These are phyloP conservation scores for Aspergillaceae sp. DNA, from an alignment of 2,329 filamentous ascomycete genomes.

Conservation along the genomic window DNA sequence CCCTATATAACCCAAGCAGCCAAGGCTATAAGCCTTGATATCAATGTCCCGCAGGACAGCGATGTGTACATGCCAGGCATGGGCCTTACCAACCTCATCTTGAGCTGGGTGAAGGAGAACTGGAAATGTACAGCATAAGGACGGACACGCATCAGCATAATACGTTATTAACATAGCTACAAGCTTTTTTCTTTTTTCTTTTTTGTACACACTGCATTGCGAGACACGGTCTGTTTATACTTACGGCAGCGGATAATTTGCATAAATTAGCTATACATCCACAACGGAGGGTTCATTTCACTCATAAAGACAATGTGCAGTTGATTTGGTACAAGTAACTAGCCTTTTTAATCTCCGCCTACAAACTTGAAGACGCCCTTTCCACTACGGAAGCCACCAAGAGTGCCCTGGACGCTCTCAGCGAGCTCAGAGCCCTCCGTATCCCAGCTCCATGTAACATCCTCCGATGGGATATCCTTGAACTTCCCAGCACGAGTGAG, in stretches of 20 bases:
- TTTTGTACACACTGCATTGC: neutral
- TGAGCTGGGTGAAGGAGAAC: conserved; percentile 50
- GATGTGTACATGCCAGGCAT: conserved; percentile 44
- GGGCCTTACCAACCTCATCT: conserved; percentile 50
- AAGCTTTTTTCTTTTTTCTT: neutral
- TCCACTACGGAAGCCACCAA: conserved; percentile 74
- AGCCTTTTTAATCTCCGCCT: conserved; percentile 24
- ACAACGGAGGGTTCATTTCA: neutral
- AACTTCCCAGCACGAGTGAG: conserved; percentile 69
- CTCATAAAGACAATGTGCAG: neutral
- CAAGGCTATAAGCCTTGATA: conserved; percentile 48
- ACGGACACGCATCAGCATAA: neutral
- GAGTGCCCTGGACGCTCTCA: conserved; percentile 69
- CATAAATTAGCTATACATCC: neutral
- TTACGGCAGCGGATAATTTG: too few relatives aligned
- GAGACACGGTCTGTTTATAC: neutral
- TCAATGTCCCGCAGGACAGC: conserved; percentile 42
- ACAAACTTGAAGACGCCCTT: conserved; percentile 87
- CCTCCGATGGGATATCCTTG: conserved; percentile 70
- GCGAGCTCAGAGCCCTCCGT: conserved; percentile 62
- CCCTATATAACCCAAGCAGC: conserved; percentile 71
- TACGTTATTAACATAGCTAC: neutral
- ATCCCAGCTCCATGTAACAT: conserved; percentile 74
- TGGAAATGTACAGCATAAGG: conserved; percentile 36
- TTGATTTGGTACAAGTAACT: neutral